Conservation (phyloP, 2,329 filamentous ascomycete genomes). For the Sphaceloma murrayae region DNA sequence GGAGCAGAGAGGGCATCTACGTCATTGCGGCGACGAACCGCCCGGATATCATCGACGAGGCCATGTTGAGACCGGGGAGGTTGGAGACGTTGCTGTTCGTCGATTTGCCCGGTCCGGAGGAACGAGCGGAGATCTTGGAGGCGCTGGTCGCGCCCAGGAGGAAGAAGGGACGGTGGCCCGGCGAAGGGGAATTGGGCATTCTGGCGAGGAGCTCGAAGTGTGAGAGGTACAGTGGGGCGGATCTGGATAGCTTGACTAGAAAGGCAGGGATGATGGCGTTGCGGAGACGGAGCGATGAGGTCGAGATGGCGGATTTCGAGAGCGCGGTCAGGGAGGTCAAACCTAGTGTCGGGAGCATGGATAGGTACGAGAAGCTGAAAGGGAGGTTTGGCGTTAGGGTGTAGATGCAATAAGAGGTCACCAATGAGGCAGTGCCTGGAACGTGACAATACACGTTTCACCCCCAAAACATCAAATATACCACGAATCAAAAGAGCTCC, state of each 20-base stretch:
- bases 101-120: conserved; percentile 67
- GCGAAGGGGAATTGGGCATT: conserved; percentile 32
- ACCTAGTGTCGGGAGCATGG: conserved; percentile 48
- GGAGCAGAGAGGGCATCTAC: conserved; percentile 73
- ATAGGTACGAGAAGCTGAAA: conserved; percentile 47
- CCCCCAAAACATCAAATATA: no score
- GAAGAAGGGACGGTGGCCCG: conserved; percentile 31
- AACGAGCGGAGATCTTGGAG: conserved; percentile 75
- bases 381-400: conserved; percentile 25
- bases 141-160: conserved; percentile 49
- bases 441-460: no score
- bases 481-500: no score
- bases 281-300: conserved; percentile 35
- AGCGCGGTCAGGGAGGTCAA: conserved; percentile 35
- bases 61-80: conserved; percentile 84
- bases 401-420: no score
- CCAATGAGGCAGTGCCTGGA: no score
- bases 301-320: conserved; percentile 41
- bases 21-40: conserved; percentile 92
- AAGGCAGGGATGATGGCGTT: conserved; percentile 51
- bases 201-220: conserved; percentile 61
- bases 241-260: conserved; percentile 50
- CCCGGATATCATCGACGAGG: conserved; percentile 91
- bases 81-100: conserved; percentile 84
- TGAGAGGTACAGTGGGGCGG: conserved; percentile 64